phyloP scores from a whole-genome alignment of 2,329 filamentous ascomycete species.

The Aphanoascus verrucosus region DNA sequence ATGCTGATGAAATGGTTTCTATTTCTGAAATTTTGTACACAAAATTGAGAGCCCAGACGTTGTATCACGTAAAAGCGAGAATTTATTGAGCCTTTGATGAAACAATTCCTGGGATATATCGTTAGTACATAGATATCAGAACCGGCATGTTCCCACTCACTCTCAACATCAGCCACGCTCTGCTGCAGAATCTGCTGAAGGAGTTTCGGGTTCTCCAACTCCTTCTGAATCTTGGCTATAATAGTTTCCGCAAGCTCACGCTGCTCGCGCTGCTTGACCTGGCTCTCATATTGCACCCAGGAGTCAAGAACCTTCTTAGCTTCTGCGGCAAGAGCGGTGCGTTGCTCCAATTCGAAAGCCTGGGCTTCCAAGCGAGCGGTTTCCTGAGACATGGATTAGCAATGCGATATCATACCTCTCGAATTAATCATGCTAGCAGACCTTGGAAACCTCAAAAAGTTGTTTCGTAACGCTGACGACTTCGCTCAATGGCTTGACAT shows the following conservation, averaged over 20 bases:
- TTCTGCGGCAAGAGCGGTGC: constrained; percentile 81
- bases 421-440: constrained; percentile 27
- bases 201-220: constrained; percentile 94
- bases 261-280: constrained; percentile 99
- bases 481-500: constrained; percentile 84
- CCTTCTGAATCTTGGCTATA: constrained; percentile 97
- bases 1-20: constrained; percentile 3
- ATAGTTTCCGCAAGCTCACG: constrained; percentile 83
- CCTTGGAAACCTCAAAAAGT: constrained; percentile 97
- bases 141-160: constrained; percentile 43
- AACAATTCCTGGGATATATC: constrained; percentile 14
- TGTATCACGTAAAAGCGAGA: constrained; percentile 2
- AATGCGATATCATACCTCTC: neutral
- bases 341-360: constrained; percentile 95
- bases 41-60: constrained; percentile 4
- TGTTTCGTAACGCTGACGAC: constrained; percentile 96
- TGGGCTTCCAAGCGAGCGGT: constrained; percentile 91
- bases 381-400: constrained; percentile 50
- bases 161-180: constrained; percentile 91
- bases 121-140: constrained; percentile 15
- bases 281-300: constrained; percentile 96
- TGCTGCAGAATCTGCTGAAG: constrained; percentile 97
- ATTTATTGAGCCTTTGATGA: constrained; percentile 17
- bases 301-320: constrained; percentile 93
- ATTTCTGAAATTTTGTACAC: constrained; percentile 11